These are phyloP conservation scores for Coccomyxa sp. DNA, from an alignment of 139 green algal species.

Conservation along the genomic window DNA sequence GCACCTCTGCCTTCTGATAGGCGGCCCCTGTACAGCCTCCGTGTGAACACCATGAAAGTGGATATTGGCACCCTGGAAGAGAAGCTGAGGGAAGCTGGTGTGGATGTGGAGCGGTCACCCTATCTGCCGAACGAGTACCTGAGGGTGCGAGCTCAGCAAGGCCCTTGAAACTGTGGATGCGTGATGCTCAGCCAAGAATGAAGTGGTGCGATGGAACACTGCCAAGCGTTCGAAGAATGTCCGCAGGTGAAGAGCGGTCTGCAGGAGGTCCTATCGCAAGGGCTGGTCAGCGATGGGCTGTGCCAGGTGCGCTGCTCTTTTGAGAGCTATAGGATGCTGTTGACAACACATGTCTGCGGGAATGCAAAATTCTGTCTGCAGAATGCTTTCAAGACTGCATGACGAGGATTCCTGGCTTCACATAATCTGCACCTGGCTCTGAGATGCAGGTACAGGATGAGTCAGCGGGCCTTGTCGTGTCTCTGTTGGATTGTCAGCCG, in stretches of 20 bases:
- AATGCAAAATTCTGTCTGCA: too few species aligned
- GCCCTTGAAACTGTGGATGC: too few species aligned
- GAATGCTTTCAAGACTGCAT: too few species aligned
- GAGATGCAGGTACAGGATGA: slow-evolving; percentile 71
- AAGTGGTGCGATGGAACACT: too few species aligned
- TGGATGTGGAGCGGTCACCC: slow-evolving; percentile 24
- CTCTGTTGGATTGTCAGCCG: slow-evolving; percentile 65
- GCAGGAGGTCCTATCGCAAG: slow-evolving; percentile 10
- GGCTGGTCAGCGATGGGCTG: not conserved
- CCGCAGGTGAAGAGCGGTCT: not conserved
- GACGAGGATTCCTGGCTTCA: too few species aligned
- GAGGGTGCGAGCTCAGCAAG: not conserved
- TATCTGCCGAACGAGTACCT: slow-evolving; percentile 71
- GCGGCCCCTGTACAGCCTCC: slow-evolving; percentile 25
- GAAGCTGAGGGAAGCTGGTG: slow-evolving; percentile 12
- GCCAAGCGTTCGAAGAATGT: too few species aligned
- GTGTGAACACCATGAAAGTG: slow-evolving; percentile 10
- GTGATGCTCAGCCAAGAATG: too few species aligned
- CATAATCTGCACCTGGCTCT: not conserved
- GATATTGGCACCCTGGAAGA: not conserved
- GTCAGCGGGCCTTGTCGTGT: slow-evolving; percentile 76
- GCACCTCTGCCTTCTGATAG: not conserved
- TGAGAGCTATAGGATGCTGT: not conserved
- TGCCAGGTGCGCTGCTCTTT: slow-evolving; percentile 16
- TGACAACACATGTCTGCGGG: too few species aligned